Evolutionary conservation across 192 early-diverging fungal genomes (phyloP).

Genomic region (Coemansia sp.): DNA sequence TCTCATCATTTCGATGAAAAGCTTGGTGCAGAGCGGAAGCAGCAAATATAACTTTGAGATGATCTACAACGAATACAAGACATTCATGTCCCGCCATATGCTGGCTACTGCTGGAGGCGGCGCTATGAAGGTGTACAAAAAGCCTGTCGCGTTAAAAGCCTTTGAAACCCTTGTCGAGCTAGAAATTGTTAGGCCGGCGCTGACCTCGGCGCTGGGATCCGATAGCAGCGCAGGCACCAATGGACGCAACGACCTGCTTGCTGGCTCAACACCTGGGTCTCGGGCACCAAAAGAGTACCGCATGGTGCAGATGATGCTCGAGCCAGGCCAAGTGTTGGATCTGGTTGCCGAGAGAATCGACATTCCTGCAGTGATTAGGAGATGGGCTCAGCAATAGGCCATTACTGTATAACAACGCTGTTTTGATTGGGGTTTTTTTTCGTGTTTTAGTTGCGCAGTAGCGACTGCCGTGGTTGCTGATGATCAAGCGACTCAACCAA

Average conservation of each 20-base stretch:
- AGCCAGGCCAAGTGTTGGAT: constrained; percentile 65
- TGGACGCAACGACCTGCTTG: constrained; percentile 43
- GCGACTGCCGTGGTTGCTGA: too few relatives aligned
- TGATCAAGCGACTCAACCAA: background rate
- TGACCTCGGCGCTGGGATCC: background rate
- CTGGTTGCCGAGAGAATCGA: constrained; percentile 61
- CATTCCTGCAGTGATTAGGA: constrained; percentile 61
- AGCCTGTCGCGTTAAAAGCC: constrained; percentile 83
- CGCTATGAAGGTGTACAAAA: constrained; percentile 72
- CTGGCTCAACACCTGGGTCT: constrained; percentile 33
- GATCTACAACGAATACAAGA: constrained; percentile 89
- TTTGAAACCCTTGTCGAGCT: constrained; percentile 76
- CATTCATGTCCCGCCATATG: constrained; percentile 70
- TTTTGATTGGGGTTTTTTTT: too few relatives aligned
- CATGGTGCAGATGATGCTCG: constrained; percentile 81
- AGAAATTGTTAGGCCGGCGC: constrained; percentile 64
- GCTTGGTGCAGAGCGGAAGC: constrained; percentile 66
- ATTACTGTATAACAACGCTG: background rate
- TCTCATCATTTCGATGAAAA: constrained; percentile 76
- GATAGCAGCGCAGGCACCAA: constrained; percentile 11
- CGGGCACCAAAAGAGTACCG: constrained; percentile 83
- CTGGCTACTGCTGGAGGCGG: constrained; percentile 46
- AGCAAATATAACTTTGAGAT: constrained; percentile 88
- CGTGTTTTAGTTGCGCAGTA: background rate
- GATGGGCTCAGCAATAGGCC: constrained; percentile 60